Base-by-base conservation (phyloP, 169 alveolate genomes). In the Theileria equi region DNA sequence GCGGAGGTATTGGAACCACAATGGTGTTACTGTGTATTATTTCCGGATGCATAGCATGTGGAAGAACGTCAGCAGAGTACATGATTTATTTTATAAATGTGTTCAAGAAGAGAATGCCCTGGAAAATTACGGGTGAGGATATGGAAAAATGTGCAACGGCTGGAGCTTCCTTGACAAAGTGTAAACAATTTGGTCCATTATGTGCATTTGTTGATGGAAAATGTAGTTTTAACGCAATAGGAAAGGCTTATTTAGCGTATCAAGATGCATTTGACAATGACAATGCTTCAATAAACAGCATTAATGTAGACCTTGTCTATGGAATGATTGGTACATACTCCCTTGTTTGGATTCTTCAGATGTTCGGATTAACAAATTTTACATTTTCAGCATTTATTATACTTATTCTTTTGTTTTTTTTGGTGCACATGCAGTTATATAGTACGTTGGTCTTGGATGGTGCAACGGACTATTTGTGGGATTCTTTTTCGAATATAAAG, bases 1-100 rank as follows among this genome's bases (percentile, higher is more conserved):
- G 81, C 67, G 84, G 89, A 31, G 87, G 89, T 21, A 65, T 84
- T 25, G 91, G 91, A 0, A 69, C 82, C 21, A 64, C 79, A 19
- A 80, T 80, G 60, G 89, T 84, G 11, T 40, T 84, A 32, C 19
- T 81, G 19, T 84, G 91, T 43, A 44, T 84, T n/a, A 32, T 66
- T 11, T 66, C 79, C 23, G 82, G 89, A 10, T 84, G 84, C 29
- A 55, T 76, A 23, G 79, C 85, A 1, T 65, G 79, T 26, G 45
- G 64, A 1, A 25, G 85, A 31, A 48, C 47, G 2, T 59, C 80
- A n/a, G 83, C 91, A 3, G 91, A 84, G 53, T 84, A 84, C 43
- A 52, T 84, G 35, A 32, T 84, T 2, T 84, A 84, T 62, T 29
- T 84, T 3, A 55, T 72, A 2, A 81, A 84, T 29, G 61, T 81